Conservation (phyloP, 1,284 basidiomycete genomes). For the Albatrellus sp. region DNA sequence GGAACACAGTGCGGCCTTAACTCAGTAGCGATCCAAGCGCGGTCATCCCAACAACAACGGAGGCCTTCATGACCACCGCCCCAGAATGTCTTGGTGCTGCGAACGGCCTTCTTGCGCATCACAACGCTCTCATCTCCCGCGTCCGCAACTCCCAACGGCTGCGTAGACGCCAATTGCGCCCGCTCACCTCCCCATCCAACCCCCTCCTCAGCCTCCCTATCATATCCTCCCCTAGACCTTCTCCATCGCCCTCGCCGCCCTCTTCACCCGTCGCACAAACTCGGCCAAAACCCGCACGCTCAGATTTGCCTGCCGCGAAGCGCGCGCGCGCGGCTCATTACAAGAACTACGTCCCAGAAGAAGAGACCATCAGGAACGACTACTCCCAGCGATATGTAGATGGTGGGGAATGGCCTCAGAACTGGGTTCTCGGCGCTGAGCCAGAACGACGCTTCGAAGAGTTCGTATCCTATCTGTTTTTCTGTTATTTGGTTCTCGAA, state of each 20-base stretch:
- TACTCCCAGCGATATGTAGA: constrained; percentile 87
- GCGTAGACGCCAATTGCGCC: constrained; percentile 26
- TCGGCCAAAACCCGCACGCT: constrained; percentile 26
- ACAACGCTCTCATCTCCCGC: constrained; percentile 28
- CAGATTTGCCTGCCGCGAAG: constrained; percentile 58
- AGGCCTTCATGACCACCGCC: constrained; percentile 1
- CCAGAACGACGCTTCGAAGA: constrained; percentile 85
- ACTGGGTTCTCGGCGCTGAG: constrained; percentile 81
- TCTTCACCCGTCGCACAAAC: constrained; percentile 29
- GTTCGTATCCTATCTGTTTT: constrained; percentile 34
- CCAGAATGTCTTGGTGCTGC: constrained; percentile 33
- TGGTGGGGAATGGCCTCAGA: constrained; percentile 82
- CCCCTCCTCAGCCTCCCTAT: constrained; percentile 34
- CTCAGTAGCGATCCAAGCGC: not conserved
- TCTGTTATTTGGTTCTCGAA: not conserved
- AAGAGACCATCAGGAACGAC: constrained; percentile 92
- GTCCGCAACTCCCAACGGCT: constrained; percentile 29
- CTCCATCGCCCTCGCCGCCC: constrained; percentile 31
- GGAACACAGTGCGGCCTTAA: not conserved
- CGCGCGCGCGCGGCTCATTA: constrained; percentile 57
- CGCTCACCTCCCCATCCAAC: constrained; percentile 24
- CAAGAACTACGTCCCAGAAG: constrained; percentile 73
- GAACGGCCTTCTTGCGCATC: constrained; percentile 36
- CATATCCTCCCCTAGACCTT: constrained; percentile 30
- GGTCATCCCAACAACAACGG: not conserved